These are phyloP conservation scores for Aspergillus oerlinghausenensis DNA, from an alignment of 2,329 filamentous ascomycete species.

Conservation along the genomic window DNA sequence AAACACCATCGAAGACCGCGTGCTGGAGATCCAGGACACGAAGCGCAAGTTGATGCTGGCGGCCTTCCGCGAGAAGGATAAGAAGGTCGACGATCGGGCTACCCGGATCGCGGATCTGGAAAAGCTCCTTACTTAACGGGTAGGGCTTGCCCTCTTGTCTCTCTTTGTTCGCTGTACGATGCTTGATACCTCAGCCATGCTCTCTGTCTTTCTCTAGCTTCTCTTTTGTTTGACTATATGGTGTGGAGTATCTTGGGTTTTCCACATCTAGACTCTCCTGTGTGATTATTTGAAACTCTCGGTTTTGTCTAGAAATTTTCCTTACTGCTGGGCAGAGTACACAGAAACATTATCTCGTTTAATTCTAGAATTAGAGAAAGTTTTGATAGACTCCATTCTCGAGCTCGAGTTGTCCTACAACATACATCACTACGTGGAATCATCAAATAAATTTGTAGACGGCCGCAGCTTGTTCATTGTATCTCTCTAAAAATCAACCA, in stretches of 20 bases:
- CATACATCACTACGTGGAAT: background rate
- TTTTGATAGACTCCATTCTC: background rate
- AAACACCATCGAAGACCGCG: slow-evolving; percentile 72
- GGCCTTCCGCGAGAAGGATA: slow-evolving; percentile 71
- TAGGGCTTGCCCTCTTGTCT: background rate
- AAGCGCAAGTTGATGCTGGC: slow-evolving; percentile 74
- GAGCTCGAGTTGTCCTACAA: background rate
- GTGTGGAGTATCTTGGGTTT: background rate
- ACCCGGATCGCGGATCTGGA: slow-evolving; percentile 51
- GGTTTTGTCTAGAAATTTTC: background rate
- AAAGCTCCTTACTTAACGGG: slow-evolving; percentile 26
- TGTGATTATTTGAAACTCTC: background rate
- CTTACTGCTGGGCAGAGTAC: background rate
- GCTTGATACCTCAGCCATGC: background rate
- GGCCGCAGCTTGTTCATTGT: background rate
- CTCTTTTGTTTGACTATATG: background rate
- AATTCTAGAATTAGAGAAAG: no score
- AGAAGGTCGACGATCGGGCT: slow-evolving; percentile 50
- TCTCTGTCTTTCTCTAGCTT: background rate
- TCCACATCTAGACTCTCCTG: background rate
- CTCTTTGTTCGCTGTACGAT: background rate
- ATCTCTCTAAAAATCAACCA: background rate
- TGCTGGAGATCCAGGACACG: slow-evolving; percentile 70
- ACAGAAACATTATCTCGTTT: no score
- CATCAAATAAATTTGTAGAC: background rate